A percentile compares a stretch with the other conserved stretches of the same genome.
Conservation (phyloP, 805 yeast genomes). For the Candida stauntonica region DNA sequence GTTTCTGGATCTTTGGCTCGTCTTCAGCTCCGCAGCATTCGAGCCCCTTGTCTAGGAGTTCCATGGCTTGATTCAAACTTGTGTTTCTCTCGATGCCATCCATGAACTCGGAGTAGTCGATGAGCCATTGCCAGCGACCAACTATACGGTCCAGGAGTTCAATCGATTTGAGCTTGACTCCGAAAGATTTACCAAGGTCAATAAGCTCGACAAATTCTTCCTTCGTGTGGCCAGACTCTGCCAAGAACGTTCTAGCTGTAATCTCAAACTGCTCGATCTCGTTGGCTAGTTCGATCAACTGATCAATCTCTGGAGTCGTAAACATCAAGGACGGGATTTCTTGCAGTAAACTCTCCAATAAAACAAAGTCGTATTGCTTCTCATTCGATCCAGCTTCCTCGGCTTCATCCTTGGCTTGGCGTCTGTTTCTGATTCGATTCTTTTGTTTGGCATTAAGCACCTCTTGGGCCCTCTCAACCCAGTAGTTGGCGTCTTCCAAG, state of each 20-base stretch:
- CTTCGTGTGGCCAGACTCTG: constrained; percentile 26
- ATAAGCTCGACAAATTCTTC: constrained; percentile 51
- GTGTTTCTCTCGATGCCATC: constrained; percentile 11
- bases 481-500: constrained; percentile 41
- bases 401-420: constrained; percentile 8
- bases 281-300: constrained; percentile 45
- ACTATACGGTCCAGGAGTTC: constrained; percentile 37
- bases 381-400: constrained; percentile 3
- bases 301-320: constrained; percentile 54
- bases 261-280: constrained; percentile 50
- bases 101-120: constrained; percentile 23
- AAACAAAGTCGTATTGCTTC: constrained; percentile 15
- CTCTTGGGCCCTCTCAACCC: constrained; percentile 53
- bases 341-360: constrained; percentile 31
- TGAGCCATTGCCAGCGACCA: constrained; percentile 38
- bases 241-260: constrained; percentile 39
- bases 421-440: constrained; percentile 34
- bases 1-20: constrained; percentile 9
- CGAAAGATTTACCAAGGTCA: constrained; percentile 55
- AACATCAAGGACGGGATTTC: constrained; percentile 49
- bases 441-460: constrained; percentile 37
- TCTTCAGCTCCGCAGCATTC: constrained; percentile 24
- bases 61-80: constrained; percentile 21
- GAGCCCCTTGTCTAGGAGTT: constrained; percentile 25
- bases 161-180: constrained; percentile 48